These are phyloP conservation scores for Podospora conica DNA, from an alignment of 495 filamentous ascomycete genomes.

Conservation along the genomic window DNA sequence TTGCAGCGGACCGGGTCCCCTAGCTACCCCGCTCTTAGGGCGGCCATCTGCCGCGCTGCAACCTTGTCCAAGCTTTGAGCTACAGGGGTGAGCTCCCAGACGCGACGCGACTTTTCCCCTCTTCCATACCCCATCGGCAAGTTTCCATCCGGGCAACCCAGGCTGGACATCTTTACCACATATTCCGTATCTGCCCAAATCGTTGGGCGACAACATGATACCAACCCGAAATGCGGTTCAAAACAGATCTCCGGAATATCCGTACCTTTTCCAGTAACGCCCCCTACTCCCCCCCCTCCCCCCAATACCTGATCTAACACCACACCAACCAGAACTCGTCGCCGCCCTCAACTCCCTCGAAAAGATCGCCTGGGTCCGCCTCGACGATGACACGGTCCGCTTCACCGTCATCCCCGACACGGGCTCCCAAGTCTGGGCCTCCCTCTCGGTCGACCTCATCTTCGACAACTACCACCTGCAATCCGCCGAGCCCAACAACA, in stretches of 20 bases:
- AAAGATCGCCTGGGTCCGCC: conserved; percentile 88
- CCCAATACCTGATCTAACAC: neutral
- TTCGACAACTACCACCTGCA: conserved; percentile 86
- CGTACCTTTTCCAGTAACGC: conserved; percentile 74
- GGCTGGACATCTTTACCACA: neutral
- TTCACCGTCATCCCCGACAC: conserved; percentile 93
- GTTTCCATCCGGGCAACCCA: neutral
- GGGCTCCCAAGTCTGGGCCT: conserved; percentile 92
- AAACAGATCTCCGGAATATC: conserved; percentile 71
- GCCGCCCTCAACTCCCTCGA: conserved; percentile 81
- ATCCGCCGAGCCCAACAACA: conserved; percentile 69
- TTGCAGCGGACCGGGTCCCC: neutral
- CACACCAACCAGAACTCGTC: conserved; percentile 57
- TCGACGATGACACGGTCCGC: conserved; percentile 76
- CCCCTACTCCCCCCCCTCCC: neutral
- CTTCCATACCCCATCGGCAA: neutral
- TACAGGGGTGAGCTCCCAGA: neutral
- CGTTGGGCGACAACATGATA: neutral
- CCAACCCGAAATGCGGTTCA: conserved; percentile 63
- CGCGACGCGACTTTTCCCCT: neutral
- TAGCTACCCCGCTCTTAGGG: conserved; percentile 1
- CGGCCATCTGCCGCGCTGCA: neutral
- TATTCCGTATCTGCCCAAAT: neutral
- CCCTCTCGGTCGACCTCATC: conserved; percentile 65
- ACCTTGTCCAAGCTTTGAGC: neutral